Evolutionary conservation across 306 rosid species (phyloP), one percentile per base, ranked within the genome.

Genomic region (Clitoria ternatea): DNA sequence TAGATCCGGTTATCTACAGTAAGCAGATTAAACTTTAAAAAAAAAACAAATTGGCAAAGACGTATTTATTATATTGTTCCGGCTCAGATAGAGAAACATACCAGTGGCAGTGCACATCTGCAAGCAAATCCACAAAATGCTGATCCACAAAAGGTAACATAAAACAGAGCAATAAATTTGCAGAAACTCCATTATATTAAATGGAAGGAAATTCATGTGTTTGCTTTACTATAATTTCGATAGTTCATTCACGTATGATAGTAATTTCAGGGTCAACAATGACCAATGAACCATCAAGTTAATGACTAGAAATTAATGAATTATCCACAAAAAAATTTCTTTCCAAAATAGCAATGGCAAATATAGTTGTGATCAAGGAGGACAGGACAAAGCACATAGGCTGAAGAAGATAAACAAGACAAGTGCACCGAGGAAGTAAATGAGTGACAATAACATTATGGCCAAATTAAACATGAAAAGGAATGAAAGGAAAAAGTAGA

Each of bases 91-190:
- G 39, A 14, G 78, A 70, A 74, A 75, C 92, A 66, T 86, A 95
- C 99, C 97, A 72, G 85, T 17, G 80, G 68, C 56, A 48, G 79
- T 89, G 85, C 83, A 91, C 96, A 11, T 74, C 61, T 0, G 86
- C 92, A 56, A 91, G 96, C 85, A 89, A 83, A 81, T 95, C 99
- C 39, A 96, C 97, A 59, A 45, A 82, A 76, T 85, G 91, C 99
- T 95, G 97, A 56, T 45, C 53, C 91, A 87, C 49, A 74, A 75
- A 79, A 61, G 54, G 12, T 52, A 9, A 60, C 14, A 61, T 11
- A 81, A 43, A 83, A 78, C 77, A 83, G 85, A 36, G 37, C 18
- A 74, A 77, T 57, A 60, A 73, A 61, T 15, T 64, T 50, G 27
- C 52, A 85, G 53, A 50, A 59, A 72, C 50, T 68, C 57, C 32